These are phyloP conservation scores for Saccharomycopsis babjevae DNA, from an alignment of 805 yeast species.

Conservation along the genomic window DNA sequence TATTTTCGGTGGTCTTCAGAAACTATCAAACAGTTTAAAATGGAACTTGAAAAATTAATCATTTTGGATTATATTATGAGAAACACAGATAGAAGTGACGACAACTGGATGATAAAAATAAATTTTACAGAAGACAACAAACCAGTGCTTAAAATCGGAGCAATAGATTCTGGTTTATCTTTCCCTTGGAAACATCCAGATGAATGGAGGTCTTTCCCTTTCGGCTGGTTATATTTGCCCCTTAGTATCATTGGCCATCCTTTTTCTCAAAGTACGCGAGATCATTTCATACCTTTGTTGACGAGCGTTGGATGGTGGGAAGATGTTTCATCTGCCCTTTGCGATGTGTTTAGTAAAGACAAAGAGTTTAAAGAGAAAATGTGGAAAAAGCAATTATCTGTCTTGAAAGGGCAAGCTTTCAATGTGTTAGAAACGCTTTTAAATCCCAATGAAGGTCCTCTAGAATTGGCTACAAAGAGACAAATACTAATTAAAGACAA, in stretches of 20 bases:
- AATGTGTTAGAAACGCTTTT: slow-evolving; percentile 60
- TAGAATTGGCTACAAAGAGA: slow-evolving; percentile 52
- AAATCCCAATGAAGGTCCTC: slow-evolving; percentile 49
- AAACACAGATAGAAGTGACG: slow-evolving; percentile 65
- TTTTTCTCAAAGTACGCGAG: slow-evolving; percentile 44
- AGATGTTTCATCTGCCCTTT: slow-evolving; percentile 37
- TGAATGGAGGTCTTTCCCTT: slow-evolving; percentile 72
- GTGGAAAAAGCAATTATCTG: slow-evolving; percentile 61
- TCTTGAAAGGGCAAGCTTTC: slow-evolving; percentile 69
- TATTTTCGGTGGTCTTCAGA: slow-evolving; percentile 45
- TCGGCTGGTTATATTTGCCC: slow-evolving; percentile 69
- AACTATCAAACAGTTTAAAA: slow-evolving; percentile 40
- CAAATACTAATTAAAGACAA: slow-evolving; percentile 52
- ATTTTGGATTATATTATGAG: slow-evolving; percentile 63
- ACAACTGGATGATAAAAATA: slow-evolving; percentile 67
- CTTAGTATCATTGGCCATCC: slow-evolving; percentile 56
- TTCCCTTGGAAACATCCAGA: slow-evolving; percentile 80
- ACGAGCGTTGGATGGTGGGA: slow-evolving; percentile 68
- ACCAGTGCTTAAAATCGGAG: slow-evolving; percentile 48
- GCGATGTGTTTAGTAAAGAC: slow-evolving; percentile 43
- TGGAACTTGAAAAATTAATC: slow-evolving; percentile 58
- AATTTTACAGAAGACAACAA: slow-evolving; percentile 21
- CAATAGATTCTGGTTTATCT: slow-evolving; percentile 65
- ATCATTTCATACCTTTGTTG: slow-evolving; percentile 46
- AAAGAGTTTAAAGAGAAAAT: slow-evolving; percentile 52